Base-by-base conservation (phyloP, 2,329 filamentous ascomycete genomes). In the Juglanconis oblonga region DNA sequence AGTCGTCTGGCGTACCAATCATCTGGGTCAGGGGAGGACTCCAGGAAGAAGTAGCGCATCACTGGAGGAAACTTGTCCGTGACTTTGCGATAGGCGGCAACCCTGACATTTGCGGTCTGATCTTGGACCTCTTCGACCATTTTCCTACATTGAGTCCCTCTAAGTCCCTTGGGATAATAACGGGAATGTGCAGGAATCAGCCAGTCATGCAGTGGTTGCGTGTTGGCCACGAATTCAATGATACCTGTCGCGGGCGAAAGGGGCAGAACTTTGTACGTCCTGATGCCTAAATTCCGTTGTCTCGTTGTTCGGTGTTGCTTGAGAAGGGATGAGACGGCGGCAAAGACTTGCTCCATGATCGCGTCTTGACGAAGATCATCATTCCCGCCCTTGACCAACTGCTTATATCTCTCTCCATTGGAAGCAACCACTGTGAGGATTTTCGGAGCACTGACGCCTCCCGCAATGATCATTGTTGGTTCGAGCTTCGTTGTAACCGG, bases 331-430 rank as follows among this genome's bases (percentile, higher is more conserved):
- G 92, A 98, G 29, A 97, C 95, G 74, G 96, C 92, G 61, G 93
- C 91, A 72, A 99, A 99, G 1, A 99, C 95, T 75, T 99, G 95
- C 74, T 99, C 96, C 96, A 99, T 99, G 79, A 87, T 99, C 49
- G 94, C 92, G 70, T 99, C 95, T 77, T 99, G 95, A 8, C 96
- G 90, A 11, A 99, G 83, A 71, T 99, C 94, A 72, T 99, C 95
- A 70, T 94, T 94, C 17, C 95, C 93, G 64, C 92, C 92, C 80
- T 99, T 99, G 71, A 97, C 91, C 63, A 99, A 80, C 74, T 97
- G 92, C 72, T 91, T 97, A 76, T 93, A 97, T 40, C 82, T 84
- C 58, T 82, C 77, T 6, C 95, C 96, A 72, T 97, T 85, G 17
- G 84, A 90, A 14, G 87, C 91, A 24, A 91, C 74, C 1, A 89